Conservation (phyloP, 2,329 filamentous ascomycete genomes). For the Arthrobotrys entomopaga region DNA sequence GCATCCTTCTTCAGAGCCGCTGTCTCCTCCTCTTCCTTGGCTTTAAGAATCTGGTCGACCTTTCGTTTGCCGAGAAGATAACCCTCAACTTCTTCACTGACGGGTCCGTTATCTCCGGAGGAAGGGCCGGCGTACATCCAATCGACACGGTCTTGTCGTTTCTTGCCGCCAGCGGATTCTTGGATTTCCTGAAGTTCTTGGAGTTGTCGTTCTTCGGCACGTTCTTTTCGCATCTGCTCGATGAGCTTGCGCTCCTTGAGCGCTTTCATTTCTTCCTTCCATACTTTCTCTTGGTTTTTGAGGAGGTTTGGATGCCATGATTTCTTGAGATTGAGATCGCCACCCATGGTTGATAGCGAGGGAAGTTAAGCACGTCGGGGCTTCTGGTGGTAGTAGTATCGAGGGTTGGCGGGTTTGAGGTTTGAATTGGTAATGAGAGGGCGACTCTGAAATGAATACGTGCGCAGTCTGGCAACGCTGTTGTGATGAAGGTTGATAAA, state of each 20-base stretch:
- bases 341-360: conserved; percentile 75
- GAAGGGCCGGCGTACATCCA: conserved; percentile 98
- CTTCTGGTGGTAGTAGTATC: not conserved
- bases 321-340: conserved; percentile 94
- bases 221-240: conserved; percentile 88
- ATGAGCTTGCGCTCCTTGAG: conserved; percentile 94
- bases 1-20: conserved; percentile 78
- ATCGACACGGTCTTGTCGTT: conserved; percentile 83
- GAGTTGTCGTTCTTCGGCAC: conserved; percentile 90
- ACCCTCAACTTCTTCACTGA: conserved; percentile 87
- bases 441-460: not conserved
- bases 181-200: conserved; percentile 91
- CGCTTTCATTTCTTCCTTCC: conserved; percentile 89
- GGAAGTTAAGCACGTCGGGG: conserved; percentile 50
- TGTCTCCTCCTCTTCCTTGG: conserved; percentile 74
- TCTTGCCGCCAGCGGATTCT: conserved; percentile 85
- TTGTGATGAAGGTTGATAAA: conserved; percentile 11
- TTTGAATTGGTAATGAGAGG: not conserved
- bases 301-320: conserved; percentile 92
- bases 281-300: conserved; percentile 90
- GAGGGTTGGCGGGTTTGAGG: not conserved
- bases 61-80: conserved; percentile 92
- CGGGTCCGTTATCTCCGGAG: conserved; percentile 76
- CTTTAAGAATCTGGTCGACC: conserved; percentile 86
- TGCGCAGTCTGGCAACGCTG: not conserved